phyloP scores from a whole-genome alignment of 768 basidiomycete genomes.

The Astraeus odoratus region DNA sequence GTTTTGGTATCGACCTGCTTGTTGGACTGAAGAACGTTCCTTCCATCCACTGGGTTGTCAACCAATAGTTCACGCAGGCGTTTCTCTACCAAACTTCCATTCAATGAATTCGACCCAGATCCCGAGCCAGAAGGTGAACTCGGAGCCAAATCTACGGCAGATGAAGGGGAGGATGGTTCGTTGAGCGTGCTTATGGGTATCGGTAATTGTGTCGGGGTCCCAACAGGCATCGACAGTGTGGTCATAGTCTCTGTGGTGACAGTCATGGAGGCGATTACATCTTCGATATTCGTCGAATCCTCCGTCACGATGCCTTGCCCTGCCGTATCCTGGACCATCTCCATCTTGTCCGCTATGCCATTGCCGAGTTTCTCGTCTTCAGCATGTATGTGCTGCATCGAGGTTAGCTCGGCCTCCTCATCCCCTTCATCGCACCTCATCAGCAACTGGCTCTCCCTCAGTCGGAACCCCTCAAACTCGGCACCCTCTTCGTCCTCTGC shows the following conservation, averaged over 20 bases:
- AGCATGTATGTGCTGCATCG: neutral
- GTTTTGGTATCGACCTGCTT: neutral
- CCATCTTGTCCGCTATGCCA: neutral
- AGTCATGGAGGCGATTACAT: neutral
- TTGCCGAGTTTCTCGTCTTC: neutral
- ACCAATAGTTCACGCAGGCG: no score
- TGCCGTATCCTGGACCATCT: neutral
- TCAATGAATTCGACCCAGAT: slow-evolving; percentile 42
- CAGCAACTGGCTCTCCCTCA: slow-evolving; percentile 7
- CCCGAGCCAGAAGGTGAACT: slow-evolving; percentile 14
- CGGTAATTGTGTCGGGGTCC: slow-evolving; percentile 9
- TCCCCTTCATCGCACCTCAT: slow-evolving; percentile 15
- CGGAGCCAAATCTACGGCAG: neutral
- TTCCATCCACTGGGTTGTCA: no score
- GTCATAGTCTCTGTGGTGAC: neutral
- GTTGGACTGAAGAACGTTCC: neutral
- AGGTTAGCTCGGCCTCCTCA: slow-evolving; percentile 14
- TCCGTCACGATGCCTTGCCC: neutral
- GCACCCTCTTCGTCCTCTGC: slow-evolving; percentile 39
- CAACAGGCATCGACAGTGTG: no score
- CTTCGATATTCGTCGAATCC: neutral
- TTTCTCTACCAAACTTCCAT: slow-evolving; percentile 39
- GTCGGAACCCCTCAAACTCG: slow-evolving; percentile 20
- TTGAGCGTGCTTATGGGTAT: slow-evolving; percentile 3
- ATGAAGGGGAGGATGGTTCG: neutral